These are phyloP conservation scores for Thielaviopsis musarum DNA, from an alignment of 2,329 filamentous ascomycete genomes.

Conservation along the genomic window DNA sequence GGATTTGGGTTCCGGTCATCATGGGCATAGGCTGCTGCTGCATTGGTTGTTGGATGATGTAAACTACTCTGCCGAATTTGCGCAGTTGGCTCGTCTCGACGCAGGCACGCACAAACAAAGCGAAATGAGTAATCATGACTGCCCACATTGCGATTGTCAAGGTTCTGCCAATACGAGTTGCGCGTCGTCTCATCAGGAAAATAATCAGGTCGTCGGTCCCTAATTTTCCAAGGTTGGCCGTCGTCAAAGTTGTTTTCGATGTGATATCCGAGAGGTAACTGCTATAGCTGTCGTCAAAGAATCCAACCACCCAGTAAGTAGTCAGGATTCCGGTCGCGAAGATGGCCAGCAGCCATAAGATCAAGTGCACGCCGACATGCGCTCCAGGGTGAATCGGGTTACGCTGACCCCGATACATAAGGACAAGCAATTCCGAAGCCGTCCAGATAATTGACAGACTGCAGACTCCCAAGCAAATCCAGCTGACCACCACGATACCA, in stretches of 20 bases:
- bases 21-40: not conserved
- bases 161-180: not conserved
- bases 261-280: not conserved
- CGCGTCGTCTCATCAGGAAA: not conserved
- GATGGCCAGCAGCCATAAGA: slow-evolving; percentile 13
- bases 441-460: not conserved
- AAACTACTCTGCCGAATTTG: not conserved
- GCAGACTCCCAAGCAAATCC: not conserved
- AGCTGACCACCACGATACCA: not conserved
- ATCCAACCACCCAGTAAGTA: not conserved
- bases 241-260: not conserved
- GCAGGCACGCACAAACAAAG: slow-evolving; percentile 1
- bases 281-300: not conserved
- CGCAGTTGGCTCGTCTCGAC: slow-evolving; percentile 2
- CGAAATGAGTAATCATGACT: not conserved
- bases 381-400: slow-evolving; percentile 12
- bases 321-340: not conserved
- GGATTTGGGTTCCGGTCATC: not conserved
- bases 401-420: not conserved
- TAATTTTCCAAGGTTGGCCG: not conserved
- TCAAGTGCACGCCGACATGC: slow-evolving; percentile 14
- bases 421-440: not conserved
- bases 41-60: not conserved
- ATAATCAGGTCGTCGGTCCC: not conserved
- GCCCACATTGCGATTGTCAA: not conserved